Conservation (phyloP, 2,329 filamentous ascomycete genomes). For the Sarocladium strictum region DNA sequence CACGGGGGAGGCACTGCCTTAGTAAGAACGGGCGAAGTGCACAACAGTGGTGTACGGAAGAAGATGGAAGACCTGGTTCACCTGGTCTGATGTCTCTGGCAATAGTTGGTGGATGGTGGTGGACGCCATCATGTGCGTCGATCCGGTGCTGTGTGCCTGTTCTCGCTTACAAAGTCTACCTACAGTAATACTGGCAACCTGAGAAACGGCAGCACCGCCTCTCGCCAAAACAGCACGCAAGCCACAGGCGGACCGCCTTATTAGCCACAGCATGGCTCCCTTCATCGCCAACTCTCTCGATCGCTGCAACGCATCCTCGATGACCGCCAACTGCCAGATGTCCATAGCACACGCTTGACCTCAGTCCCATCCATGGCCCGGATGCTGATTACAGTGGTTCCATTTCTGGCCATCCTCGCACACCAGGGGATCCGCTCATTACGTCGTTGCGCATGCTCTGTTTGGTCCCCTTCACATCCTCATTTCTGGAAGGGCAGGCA, state of each 20-base stretch:
- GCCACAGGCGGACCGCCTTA: neutral
- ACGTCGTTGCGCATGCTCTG: constrained; percentile 5
- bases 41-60: neutral
- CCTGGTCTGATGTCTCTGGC: constrained; percentile 5
- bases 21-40: neutral
- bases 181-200: neutral
- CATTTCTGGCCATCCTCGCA: neutral
- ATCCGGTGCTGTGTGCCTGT: constrained; percentile 5
- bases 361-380: neutral
- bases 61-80: constrained; percentile 2
- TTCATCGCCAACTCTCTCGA: neutral
- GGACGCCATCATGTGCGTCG: constrained; percentile 3
- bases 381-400: neutral
- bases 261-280: neutral
- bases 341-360: neutral
- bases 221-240: neutral
- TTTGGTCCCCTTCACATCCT: neutral
- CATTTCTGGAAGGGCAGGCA: neutral
- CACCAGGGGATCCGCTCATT: neutral
- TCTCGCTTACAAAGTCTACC: neutral
- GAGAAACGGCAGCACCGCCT: neutral
- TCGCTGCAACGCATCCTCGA: constrained; percentile 3
- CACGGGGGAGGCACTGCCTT: neutral
- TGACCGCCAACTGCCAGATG: neutral
- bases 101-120: neutral